These are phyloP conservation scores for Ettlia oleoabundans DNA, from an alignment of 139 green algal species.

Conservation along the genomic window DNA sequence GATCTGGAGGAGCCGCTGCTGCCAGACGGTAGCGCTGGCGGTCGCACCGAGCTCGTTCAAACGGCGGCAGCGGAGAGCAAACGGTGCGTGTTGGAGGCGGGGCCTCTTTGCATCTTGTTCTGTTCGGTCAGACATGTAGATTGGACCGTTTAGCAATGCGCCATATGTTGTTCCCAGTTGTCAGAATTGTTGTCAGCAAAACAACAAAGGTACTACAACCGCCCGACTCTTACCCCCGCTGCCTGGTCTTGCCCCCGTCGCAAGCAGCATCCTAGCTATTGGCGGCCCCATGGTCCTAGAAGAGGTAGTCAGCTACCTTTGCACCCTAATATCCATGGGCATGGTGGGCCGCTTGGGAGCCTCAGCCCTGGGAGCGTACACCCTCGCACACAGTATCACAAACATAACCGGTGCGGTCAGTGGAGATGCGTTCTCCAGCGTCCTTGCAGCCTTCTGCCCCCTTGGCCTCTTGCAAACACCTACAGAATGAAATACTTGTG, in stretches of 20 bases:
- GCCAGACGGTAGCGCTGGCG: neutral
- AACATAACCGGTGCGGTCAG: slow-evolving; percentile 34
- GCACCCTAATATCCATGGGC: slow-evolving; percentile 7
- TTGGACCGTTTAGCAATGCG: no score
- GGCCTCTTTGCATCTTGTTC: no score
- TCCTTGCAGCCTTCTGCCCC: no score
- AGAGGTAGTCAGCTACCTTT: slow-evolving; percentile 4
- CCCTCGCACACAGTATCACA: slow-evolving; percentile 16
- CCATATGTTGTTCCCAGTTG: no score
- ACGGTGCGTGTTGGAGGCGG: neutral
- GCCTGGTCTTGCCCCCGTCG: neutral
- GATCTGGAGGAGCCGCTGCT: neutral
- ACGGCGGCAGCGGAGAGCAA: neutral
- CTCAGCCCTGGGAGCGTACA: neutral
- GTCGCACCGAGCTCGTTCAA: no score
- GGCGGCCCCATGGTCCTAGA: slow-evolving; percentile 5
- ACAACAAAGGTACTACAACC: no score
- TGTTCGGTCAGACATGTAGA: no score
- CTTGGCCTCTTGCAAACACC: neutral
- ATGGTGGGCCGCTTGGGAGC: slow-evolving; percentile 13
- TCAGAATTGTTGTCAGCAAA: no score
- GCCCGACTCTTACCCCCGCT: no score
- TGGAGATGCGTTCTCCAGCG: neutral
- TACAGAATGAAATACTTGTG: no score
- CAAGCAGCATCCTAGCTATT: slow-evolving; percentile 10